Conservation (phyloP, 441 rosid species). For the Omphalea diandra region DNA sequence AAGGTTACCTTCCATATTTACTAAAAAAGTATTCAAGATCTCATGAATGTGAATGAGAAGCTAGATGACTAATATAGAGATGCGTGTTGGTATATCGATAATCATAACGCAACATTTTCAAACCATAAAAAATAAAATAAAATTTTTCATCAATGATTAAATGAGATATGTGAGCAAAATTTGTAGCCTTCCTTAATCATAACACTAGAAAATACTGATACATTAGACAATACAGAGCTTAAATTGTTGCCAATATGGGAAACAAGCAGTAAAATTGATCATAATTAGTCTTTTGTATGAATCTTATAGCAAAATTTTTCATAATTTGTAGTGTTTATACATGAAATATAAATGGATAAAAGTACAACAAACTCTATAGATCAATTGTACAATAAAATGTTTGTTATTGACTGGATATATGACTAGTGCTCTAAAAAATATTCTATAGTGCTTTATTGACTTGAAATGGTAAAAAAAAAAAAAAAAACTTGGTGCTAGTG, state of each 20-base stretch:
- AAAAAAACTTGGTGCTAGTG: slow-evolving; percentile 17
- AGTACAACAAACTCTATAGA: slow-evolving; percentile 45
- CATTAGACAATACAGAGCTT: too few relatives aligned
- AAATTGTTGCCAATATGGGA: not conserved
- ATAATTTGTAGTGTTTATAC: slow-evolving; percentile 48
- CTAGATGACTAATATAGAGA: slow-evolving; percentile 64
- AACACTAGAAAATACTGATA: too few relatives aligned
- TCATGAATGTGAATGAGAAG: slow-evolving; percentile 64
- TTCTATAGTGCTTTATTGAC: slow-evolving; percentile 24
- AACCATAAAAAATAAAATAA: slow-evolving; percentile 30
- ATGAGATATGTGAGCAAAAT: not conserved
- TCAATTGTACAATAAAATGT: slow-evolving; percentile 28
- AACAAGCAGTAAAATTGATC: slow-evolving; percentile 9
- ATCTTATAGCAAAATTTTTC: slow-evolving; percentile 48
- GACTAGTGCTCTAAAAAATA: slow-evolving; percentile 24
- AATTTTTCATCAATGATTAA: too few relatives aligned
- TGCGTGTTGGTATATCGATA: slow-evolving; percentile 58
- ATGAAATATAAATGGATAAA: slow-evolving; percentile 30
- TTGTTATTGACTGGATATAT: too few relatives aligned
- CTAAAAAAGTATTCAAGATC: slow-evolving; percentile 76
- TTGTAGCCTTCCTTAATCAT: not conserved
- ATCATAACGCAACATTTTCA: slow-evolving; percentile 55
- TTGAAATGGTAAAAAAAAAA: slow-evolving; percentile 14
- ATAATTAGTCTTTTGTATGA: slow-evolving; percentile 17
- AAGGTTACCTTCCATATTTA: slow-evolving; percentile 70